Conservation (phyloP, 331 rosid species). For the Arachis monticola region DNA sequence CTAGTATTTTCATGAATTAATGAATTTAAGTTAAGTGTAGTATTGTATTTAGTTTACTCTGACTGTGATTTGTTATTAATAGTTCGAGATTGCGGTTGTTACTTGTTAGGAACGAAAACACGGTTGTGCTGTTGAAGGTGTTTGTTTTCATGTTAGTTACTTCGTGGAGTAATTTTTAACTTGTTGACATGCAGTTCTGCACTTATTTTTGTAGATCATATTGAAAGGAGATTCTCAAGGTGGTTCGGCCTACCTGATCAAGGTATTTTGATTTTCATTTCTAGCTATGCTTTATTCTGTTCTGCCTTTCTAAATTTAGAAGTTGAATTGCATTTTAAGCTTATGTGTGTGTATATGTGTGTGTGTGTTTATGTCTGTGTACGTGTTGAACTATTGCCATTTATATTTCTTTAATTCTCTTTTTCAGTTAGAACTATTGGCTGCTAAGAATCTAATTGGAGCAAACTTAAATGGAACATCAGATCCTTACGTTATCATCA, state of each 20-base stretch:
- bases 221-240: constrained; percentile 66
- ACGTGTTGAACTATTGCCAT: background rate
- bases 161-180: constrained; percentile 60
- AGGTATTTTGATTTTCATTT: constrained; percentile 55
- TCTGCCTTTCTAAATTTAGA: background rate
- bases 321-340: constrained; percentile 23
- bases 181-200: constrained; percentile 91
- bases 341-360: background rate
- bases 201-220: constrained; percentile 78
- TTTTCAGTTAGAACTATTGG: constrained; percentile 90
- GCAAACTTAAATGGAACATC: constrained; percentile 98
- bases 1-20: constrained; percentile 7
- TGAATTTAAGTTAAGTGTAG: constrained; percentile 24
- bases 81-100: constrained; percentile 7
- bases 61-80: background rate
- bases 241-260: constrained; percentile 72
- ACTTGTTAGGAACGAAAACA: constrained; percentile 24
- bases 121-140: constrained; percentile 18
- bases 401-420: constrained; percentile 5
- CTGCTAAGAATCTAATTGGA: constrained; percentile 91
- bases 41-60: constrained; percentile 4
- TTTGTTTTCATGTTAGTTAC: constrained; percentile 14
- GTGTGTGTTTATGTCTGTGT: background rate
- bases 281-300: too few species aligned
- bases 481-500: constrained; percentile 94